Conservation (phyloP, 2,329 filamentous ascomycete genomes). For the Penicillium digitatum region DNA sequence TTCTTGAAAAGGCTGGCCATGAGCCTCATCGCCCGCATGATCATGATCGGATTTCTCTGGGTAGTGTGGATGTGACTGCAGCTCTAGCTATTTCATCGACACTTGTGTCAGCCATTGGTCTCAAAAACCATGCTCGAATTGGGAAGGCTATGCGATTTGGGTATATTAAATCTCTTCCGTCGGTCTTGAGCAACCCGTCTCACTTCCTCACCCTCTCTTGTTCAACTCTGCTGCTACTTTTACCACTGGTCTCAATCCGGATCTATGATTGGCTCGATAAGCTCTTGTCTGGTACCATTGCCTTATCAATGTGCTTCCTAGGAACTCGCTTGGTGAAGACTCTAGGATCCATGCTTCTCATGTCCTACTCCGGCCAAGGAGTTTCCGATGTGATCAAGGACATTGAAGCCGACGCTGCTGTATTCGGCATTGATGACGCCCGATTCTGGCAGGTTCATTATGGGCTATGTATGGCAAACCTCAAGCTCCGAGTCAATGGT, state of each 20-base stretch:
- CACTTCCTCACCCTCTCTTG: constrained; percentile 92
- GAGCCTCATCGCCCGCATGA: constrained; percentile 66
- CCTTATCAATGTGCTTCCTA: constrained; percentile 81
- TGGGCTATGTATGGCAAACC: constrained; percentile 89
- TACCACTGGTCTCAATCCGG: constrained; percentile 76
- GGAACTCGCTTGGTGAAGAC: constrained; percentile 79
- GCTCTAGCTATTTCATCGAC: constrained; percentile 79
- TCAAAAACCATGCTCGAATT: constrained; percentile 89
- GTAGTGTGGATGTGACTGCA: constrained; percentile 76
- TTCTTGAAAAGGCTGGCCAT: constrained; percentile 75
- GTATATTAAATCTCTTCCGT: constrained; percentile 75
- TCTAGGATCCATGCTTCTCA: constrained; percentile 89
- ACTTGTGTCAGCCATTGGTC: constrained; percentile 75
- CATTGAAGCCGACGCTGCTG: constrained; percentile 73
- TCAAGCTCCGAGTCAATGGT: constrained; percentile 71
- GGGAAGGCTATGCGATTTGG: constrained; percentile 85
- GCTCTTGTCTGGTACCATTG: constrained; percentile 73
- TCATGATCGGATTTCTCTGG: constrained; percentile 65
- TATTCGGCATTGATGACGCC: constrained; percentile 78
- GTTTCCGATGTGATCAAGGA: constrained; percentile 75
- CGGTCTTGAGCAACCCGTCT: constrained; percentile 87
- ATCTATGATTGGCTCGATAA: constrained; percentile 81
- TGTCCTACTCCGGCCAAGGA: constrained; percentile 68
- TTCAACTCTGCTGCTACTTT: constrained; percentile 71
- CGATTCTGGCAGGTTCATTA: constrained; percentile 99